Evolutionary conservation across 2,329 filamentous ascomycete species (phyloP), one percentile per base, ranked within the genome.

Genomic region (Diaporthe sp.): DNA sequence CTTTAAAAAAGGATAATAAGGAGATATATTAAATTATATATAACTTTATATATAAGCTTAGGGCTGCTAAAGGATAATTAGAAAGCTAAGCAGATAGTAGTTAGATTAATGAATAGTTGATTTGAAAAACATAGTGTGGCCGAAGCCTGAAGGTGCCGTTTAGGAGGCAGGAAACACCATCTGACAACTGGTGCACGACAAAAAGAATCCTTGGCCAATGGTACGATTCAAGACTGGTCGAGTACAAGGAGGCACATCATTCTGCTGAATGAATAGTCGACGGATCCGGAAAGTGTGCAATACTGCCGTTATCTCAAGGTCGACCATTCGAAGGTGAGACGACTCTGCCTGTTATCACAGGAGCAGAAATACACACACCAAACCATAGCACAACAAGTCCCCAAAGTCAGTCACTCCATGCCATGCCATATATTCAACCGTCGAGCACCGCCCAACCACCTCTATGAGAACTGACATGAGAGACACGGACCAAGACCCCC

Each of bases 371-470:
- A 22, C 6, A 44, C 34, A 25, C n/a, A n/a, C 19, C 22, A 8
- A 12, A 17, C 25, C 12, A 31, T 10, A 34, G 15, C 59, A 5
- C 15, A 31, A 31, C 17, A 7, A 22, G 17, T 22, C 8, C 25
- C 25, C 46, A 65, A 8, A 65, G 39, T 25, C 6, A 44, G 6
- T 28, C 8, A 51, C 9, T 10, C 55, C 17, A 58, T n/a, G 25
- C 31, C 57, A 37, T 39, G 31, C 37, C 25, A 62, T 46, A 65
- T 31, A 65, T 65, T 46, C 59, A 65, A 31, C 42, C 57, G 31
- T 22, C 59, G 25, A 46, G 4, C 39, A 46, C 31, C 57, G 10
- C 0, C 34, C 34, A 49, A 49, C 61, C 44, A 34, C 61, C 9
- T 65, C 61, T 49, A 49, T 31, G 15, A 46, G 61, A 46, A 15